These are phyloP conservation scores for Chlorella vulgaris DNA, from an alignment of 139 green algal species.

Conservation along the genomic window DNA sequence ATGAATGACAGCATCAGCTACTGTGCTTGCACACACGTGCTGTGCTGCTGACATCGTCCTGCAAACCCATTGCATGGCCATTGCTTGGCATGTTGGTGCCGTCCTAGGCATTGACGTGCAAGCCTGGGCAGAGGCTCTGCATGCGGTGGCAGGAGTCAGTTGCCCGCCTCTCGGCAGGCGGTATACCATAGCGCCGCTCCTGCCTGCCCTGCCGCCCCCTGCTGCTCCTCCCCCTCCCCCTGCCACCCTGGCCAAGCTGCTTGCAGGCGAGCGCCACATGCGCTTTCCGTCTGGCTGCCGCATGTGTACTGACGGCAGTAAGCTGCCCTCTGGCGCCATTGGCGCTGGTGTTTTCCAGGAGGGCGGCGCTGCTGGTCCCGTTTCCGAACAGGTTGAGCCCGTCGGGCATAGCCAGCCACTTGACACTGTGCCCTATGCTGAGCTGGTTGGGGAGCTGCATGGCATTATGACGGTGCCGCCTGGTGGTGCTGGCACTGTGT, in stretches of 20 bases:
- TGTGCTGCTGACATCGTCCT: too few relatives aligned
- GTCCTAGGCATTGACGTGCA: too few relatives aligned
- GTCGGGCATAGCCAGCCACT: background rate
- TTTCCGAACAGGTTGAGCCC: background rate
- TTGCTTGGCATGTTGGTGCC: too few relatives aligned
- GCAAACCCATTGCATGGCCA: too few relatives aligned
- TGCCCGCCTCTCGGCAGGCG: background rate
- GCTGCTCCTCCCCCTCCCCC: background rate
- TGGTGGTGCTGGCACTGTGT: background rate
- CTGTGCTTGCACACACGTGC: too few relatives aligned
- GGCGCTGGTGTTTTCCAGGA: background rate
- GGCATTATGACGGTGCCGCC: background rate
- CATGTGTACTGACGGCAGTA: background rate
- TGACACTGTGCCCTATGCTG: background rate
- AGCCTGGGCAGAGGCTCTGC: too few relatives aligned
- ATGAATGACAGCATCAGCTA: too few relatives aligned
- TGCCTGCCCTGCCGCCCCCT: background rate
- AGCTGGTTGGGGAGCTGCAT: background rate
- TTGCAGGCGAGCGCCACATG: background rate
- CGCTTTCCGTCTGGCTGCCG: background rate
- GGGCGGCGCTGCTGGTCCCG: too few relatives aligned
- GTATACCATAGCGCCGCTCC: background rate
- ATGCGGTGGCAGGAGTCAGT: too few relatives aligned
- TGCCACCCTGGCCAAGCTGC: background rate
- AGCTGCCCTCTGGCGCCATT: background rate